Percentiles rank a stretch among this genome's conserved stretches.
Conservation (phyloP, 2,329 filamentous ascomycete genomes). For the Sporothrix luriei region DNA sequence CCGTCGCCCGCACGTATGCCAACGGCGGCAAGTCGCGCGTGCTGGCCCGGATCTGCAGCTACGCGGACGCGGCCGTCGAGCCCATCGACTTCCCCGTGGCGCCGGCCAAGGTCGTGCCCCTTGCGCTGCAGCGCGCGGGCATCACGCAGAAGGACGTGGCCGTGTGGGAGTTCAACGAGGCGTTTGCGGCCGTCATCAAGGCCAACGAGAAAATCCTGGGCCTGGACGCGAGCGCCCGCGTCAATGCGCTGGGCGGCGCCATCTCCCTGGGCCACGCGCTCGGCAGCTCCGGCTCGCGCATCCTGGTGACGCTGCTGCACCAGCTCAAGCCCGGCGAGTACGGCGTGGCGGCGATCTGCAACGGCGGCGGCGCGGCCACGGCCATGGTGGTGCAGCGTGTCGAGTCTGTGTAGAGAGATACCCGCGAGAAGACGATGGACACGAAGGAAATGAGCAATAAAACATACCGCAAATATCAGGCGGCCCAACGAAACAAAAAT, state of each 20-base stretch:
- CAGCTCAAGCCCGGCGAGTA: conserved; percentile 92
- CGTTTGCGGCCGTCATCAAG: conserved; percentile 92
- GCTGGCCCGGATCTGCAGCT: conserved; percentile 81
- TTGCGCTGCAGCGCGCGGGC: conserved; percentile 84
- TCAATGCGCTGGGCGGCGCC: conserved; percentile 87
- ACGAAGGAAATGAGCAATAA: background rate
- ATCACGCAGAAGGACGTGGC: conserved; percentile 90
- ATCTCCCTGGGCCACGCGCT: conserved; percentile 91
- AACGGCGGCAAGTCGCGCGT: conserved; percentile 66
- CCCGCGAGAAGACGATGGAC: background rate
- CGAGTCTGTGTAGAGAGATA: conserved; percentile 53
- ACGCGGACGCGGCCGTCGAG: conserved; percentile 87
- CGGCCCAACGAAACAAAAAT: no score
- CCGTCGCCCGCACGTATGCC: conserved; percentile 78
- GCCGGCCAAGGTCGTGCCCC: conserved; percentile 86
- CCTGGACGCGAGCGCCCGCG: conserved; percentile 69
- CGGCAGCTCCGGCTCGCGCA: conserved; percentile 89
- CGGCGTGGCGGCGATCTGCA: conserved; percentile 93
- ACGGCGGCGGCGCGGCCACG: conserved; percentile 89
- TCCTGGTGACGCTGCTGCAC: conserved; percentile 85
- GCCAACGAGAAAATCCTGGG: conserved; percentile 86
- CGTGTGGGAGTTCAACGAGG: conserved; percentile 98
- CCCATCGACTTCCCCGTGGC: conserved; percentile 93
- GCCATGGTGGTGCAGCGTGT: conserved; percentile 88
- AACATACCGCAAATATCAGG: background rate